Percentiles rank a stretch among this genome's conserved stretches.
These are phyloP conservation scores for Colletotrichum orbiculare DNA, from an alignment of 2,329 filamentous ascomycete genomes.

Conservation along the genomic window DNA sequence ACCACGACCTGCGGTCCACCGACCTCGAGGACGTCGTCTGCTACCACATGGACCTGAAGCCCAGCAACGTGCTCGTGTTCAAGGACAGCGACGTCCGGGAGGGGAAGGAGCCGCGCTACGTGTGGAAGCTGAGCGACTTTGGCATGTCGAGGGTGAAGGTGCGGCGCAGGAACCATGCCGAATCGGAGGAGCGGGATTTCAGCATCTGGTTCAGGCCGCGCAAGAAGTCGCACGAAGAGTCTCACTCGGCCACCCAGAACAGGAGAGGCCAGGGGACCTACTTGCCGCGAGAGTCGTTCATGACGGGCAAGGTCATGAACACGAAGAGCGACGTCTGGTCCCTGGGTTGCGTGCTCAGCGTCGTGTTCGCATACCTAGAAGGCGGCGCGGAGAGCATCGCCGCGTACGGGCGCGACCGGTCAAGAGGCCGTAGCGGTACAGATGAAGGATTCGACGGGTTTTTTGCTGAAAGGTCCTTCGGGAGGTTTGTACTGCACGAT, in stretches of 20 bases:
- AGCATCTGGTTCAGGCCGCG: background rate
- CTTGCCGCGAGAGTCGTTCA: conserved; percentile 22
- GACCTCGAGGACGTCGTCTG: conserved; percentile 46
- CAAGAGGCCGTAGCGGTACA: background rate
- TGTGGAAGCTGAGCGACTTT: conserved; percentile 57
- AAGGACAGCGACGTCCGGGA: background rate
- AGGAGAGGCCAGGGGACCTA: background rate
- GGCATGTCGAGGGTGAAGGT: conserved; percentile 52
- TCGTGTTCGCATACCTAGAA: conserved; percentile 51
- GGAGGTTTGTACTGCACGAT: background rate
- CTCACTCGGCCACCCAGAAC: background rate
- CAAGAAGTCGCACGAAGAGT: background rate
- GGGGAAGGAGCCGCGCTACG: conserved; percentile 30
- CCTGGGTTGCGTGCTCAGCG: conserved; percentile 52
- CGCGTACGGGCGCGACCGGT: background rate
- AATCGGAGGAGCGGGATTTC: conserved; percentile 28
- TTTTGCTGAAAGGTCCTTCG: background rate
- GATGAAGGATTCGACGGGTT: conserved; percentile 1
- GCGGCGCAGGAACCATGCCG: conserved; percentile 31
- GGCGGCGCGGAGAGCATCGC: conserved; percentile 29
- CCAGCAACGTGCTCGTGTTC: conserved; percentile 50
- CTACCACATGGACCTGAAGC: conserved; percentile 55
- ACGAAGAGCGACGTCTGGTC: conserved; percentile 54
- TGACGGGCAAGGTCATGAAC: conserved; percentile 40
- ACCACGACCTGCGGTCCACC: conserved; percentile 45